Conservation (phyloP, 2,329 filamentous ascomycete genomes). For the Claviceps africana region DNA sequence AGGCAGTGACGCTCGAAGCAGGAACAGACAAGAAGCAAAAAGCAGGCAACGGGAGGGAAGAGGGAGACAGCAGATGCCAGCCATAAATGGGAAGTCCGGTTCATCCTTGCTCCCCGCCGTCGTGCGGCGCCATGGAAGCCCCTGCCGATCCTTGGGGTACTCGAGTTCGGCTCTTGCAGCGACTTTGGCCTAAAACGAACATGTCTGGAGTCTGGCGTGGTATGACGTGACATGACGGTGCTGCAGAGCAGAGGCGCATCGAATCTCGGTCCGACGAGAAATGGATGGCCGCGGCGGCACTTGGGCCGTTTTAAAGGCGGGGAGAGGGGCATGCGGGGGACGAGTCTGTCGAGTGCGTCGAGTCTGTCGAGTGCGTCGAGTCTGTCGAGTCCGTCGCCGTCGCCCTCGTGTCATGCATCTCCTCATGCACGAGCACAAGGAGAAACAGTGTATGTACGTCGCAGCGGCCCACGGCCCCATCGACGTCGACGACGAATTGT, state of each 20-base stretch:
- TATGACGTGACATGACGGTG: neutral
- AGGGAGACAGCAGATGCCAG: neutral
- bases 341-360: too few species aligned
- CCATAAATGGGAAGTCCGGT: neutral
- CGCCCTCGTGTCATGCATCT: too few species aligned
- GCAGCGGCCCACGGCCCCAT: too few species aligned
- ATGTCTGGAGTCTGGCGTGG: neutral
- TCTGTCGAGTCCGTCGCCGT: too few species aligned
- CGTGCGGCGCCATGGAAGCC: neutral
- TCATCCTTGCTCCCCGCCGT: neutral
- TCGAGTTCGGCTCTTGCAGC: neutral
- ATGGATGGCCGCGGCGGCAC: neutral
- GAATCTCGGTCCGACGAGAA: neutral
- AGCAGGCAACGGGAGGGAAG: neutral
- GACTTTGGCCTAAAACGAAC: neutral
- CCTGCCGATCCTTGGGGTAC: neutral
- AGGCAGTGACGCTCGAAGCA: neutral
- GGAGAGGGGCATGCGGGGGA: neutral
- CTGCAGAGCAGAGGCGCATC: neutral
- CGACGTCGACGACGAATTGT: too few species aligned
- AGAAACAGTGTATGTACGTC: too few species aligned
- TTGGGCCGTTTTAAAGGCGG: neutral
- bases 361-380: too few species aligned
- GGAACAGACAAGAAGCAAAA: too few species aligned
- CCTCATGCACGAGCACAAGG: too few species aligned